Evolutionary conservation across 1,284 basidiomycete genomes (phyloP).

Genomic region (Macrocybe sp.): DNA sequence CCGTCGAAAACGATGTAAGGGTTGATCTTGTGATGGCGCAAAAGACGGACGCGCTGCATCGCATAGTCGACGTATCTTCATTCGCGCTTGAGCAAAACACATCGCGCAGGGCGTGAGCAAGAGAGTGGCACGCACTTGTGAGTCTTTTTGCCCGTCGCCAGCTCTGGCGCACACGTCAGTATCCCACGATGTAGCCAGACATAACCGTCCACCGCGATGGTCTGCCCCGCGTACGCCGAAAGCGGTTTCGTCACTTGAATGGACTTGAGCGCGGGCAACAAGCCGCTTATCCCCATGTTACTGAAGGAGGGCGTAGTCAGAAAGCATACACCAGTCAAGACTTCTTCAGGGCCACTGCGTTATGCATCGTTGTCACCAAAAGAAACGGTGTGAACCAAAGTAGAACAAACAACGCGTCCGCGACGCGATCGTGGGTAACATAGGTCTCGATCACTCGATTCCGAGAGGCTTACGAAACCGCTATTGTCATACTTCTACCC

Average conservation of each 20-base stretch:
- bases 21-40: constrained; percentile 79
- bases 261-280: constrained; percentile 89
- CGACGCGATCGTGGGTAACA: neutral
- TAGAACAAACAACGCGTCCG: constrained; percentile 13
- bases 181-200: constrained; percentile 98
- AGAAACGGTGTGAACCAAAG: constrained; percentile 7
- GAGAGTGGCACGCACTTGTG: constrained; percentile 56
- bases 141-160: constrained; percentile 82
- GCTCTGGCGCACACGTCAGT: constrained; percentile 87
- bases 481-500: too few relatives aligned
- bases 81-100: neutral
- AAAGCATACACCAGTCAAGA: constrained; percentile 1
- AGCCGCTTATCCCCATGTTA: constrained; percentile 89
- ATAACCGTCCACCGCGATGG: constrained; percentile 84
- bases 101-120: neutral
- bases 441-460: too few relatives aligned
- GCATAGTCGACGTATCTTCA: constrained; percentile 91
- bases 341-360: neutral
- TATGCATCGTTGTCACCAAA: constrained; percentile 4
- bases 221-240: constrained; percentile 78
- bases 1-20: constrained; percentile 98
- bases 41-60: constrained; percentile 87
- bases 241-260: constrained; percentile 79
- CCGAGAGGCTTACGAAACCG: too few relatives aligned
- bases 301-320: constrained; percentile 5